These are phyloP conservation scores for Rhizopus delemar DNA, from an alignment of 371 early-diverging fungal genomes.

Conservation along the genomic window DNA sequence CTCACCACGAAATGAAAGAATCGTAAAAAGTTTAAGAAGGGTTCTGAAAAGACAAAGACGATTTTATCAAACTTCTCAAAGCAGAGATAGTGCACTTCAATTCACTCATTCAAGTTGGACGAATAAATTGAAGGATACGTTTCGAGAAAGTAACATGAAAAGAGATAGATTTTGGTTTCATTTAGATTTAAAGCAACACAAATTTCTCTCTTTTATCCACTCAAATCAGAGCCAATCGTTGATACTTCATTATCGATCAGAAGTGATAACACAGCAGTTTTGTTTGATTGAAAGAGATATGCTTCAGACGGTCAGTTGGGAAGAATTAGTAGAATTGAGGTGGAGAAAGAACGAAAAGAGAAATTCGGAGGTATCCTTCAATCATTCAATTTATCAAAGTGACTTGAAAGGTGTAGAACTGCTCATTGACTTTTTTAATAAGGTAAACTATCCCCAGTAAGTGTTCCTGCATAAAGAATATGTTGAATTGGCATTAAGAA, in stretches of 20 bases:
- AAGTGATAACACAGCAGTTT: constrained; percentile 52
- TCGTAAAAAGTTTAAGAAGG: constrained; percentile 40
- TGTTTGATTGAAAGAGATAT: constrained; percentile 57
- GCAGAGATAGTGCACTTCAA: constrained; percentile 16
- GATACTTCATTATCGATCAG: constrained; percentile 43
- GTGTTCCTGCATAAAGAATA: too few species aligned
- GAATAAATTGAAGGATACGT: constrained; percentile 31
- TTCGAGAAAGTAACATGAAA: constrained; percentile 24
- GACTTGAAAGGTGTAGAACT: constrained; percentile 30
- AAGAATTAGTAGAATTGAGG: constrained; percentile 57
- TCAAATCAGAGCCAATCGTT: neutral
- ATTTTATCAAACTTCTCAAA: constrained; percentile 12
- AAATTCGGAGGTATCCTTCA: constrained; percentile 9
- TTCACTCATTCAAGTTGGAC: constrained; percentile 29
- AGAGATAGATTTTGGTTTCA: neutral
- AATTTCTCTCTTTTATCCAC: constrained; percentile 1
- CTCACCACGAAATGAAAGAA: constrained; percentile 48
- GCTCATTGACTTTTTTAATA: constrained; percentile 45
- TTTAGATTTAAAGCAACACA: neutral
- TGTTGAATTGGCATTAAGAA: neutral
- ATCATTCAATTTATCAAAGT: constrained; percentile 4
- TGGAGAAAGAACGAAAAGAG: constrained; percentile 42
- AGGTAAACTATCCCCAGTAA: constrained; percentile 23
- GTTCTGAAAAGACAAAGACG: constrained; percentile 48
- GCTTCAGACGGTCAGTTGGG: constrained; percentile 57